These are phyloP conservation scores for Gastrodia elata DNA, from an alignment of 106 monocot species.

Conservation along the genomic window DNA sequence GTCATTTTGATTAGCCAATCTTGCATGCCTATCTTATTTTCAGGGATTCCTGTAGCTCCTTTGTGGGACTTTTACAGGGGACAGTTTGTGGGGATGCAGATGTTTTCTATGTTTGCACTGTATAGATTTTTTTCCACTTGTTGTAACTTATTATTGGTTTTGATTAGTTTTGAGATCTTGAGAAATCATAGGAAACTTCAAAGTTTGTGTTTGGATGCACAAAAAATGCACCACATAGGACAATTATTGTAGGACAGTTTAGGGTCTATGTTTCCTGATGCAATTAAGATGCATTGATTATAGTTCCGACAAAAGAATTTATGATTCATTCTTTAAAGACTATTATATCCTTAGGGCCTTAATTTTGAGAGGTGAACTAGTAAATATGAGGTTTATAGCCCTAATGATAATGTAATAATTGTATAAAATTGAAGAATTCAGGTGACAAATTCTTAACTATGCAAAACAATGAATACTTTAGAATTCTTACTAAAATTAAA, in stretches of 20 bases:
- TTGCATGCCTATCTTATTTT: conserved; percentile 11
- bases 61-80: conserved; percentile 70
- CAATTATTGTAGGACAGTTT: neutral
- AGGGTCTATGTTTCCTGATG: neutral
- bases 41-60: conserved; percentile 88
- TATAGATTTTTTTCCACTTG: neutral
- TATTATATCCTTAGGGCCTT: neutral
- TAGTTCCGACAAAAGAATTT: neutral
- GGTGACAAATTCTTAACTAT: neutral
- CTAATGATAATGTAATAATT: neutral
- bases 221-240: neutral
- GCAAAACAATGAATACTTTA: neutral
- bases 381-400: neutral
- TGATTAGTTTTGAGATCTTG: neutral
- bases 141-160: neutral
- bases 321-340: neutral
- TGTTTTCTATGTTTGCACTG: neutral
- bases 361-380: neutral
- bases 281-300: neutral
- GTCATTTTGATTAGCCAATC: neutral
- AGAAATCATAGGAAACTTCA: too few species aligned
- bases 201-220: neutral
- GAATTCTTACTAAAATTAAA: neutral
- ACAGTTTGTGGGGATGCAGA: conserved; percentile 81
- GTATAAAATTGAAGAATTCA: neutral